Base-by-base conservation (phyloP, 352 stramenopile genomes). In the Hyaloperonospora arabidopsidis region DNA sequence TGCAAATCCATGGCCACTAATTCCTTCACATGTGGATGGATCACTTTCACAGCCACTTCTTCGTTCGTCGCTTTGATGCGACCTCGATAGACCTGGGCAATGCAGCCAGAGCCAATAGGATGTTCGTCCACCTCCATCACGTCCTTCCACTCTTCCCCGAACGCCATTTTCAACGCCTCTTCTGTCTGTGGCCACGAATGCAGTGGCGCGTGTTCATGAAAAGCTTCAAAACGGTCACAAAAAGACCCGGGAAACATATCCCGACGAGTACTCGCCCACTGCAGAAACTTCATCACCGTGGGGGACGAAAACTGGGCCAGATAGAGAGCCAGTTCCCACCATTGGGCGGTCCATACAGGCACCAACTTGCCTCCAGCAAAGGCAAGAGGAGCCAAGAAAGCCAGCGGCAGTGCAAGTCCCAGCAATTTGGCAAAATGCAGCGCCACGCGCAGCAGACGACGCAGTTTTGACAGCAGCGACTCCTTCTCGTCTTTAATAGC, bases 231-330 rank as follows among this genome's bases (percentile, higher is more conserved):
- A 48, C 84, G 79, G 68, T 97, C 83, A 61, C 92, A 98, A 19
- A 97, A 79, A 0, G 76, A 63, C 10, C 76, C 66, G 1, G 92
- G 87, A 52, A 98, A 98, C 52, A 98, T 80, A 64, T 98, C 95
- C 17, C 91, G 79, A 12, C 95, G 76, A 17, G 91, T 97, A 22
- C 89, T 94, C 1, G 91, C 87, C 95, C 95, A 98, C 71, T 98
- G 95, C 36, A 91, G 75, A 45, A 98, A 91, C 73, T 98, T 98
- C 68, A 97, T 92, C 58, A 97, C 87, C 4, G 85, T 81, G 1
- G 95, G 95, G 13, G 93, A 96, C 48, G 76, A 76, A 38, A 55
- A 68, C 53, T 87, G 63, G 17, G 82, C 79, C 5, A 74, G 46
- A 68, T 73, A 87, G 14, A 88, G 34, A 6, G 81, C 71, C 25